Evolutionary conservation across 768 basidiomycete species (phyloP).

Genomic region (Candolleomyces eurysporus): DNA sequence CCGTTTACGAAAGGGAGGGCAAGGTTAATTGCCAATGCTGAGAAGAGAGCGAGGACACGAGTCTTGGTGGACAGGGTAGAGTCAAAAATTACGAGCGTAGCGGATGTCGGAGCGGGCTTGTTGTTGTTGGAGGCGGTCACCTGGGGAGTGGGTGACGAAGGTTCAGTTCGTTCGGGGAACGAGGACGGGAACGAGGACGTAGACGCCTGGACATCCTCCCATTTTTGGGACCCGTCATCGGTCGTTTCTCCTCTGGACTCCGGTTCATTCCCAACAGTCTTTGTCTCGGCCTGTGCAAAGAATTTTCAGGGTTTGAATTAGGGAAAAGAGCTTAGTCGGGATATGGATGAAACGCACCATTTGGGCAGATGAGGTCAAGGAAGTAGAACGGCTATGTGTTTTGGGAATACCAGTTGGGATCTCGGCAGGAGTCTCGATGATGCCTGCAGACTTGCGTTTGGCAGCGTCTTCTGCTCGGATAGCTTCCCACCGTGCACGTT

Average conservation of each 20-base stretch:
- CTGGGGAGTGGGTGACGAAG: constrained; percentile 37
- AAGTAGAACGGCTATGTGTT: neutral
- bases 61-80: constrained; percentile 61
- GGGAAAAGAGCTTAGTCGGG: neutral
- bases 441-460: constrained; percentile 34
- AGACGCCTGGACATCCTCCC: constrained; percentile 70
- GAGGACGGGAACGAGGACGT: constrained; percentile 76
- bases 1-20: constrained; percentile 89
- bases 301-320: neutral
- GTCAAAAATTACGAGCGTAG: constrained; percentile 72
- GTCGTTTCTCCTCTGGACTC: constrained; percentile 13
- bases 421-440: constrained; percentile 18
- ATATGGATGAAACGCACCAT: constrained; percentile 14
- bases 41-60: constrained; percentile 64
- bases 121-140: constrained; percentile 11
- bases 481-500: constrained; percentile 70
- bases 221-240: constrained; percentile 54
- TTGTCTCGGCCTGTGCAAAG: neutral
- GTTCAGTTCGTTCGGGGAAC: constrained; percentile 61
- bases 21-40: constrained; percentile 81
- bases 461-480: constrained; percentile 48
- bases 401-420: constrained; percentile 9
- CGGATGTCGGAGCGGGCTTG: constrained; percentile 37
- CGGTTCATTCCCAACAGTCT: neutral
- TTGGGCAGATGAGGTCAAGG: neutral